Conservation (phyloP, 331 rosid genomes). For the Acacia concinna region DNA sequence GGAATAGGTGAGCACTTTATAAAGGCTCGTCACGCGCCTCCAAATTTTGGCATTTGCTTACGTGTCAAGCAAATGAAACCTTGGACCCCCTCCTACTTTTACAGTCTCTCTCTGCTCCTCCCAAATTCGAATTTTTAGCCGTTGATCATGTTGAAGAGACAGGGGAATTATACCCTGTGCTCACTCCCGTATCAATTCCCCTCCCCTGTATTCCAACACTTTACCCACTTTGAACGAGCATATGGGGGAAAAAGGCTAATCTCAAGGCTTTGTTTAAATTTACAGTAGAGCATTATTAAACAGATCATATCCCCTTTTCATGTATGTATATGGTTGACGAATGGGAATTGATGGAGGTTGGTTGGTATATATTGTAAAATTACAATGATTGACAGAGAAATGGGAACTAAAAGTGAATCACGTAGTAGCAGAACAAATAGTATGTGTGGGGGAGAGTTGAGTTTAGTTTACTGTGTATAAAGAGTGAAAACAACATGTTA, state of each 20-base stretch:
- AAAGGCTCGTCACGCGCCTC: slow-evolving; percentile 64
- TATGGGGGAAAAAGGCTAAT: not conserved
- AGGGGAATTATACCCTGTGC: not conserved
- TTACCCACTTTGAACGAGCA: not conserved
- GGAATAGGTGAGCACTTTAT: slow-evolving; percentile 37
- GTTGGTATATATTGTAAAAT: not conserved
- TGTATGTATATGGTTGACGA: slow-evolving; percentile 17
- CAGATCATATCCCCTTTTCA: not conserved
- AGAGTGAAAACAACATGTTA: not conserved
- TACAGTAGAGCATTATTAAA: not conserved
- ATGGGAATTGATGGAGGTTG: slow-evolving; percentile 7
- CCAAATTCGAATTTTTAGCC: slow-evolving; percentile 53
- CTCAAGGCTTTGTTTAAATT: not conserved
- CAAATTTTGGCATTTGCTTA: slow-evolving; percentile 42
- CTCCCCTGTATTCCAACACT: not conserved
- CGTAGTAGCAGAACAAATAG: not conserved
- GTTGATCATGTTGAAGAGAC: slow-evolving; percentile 43
- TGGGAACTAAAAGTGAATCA: not conserved
- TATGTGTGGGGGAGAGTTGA: not conserved
- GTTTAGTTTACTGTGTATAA: not conserved
- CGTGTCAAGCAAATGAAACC: slow-evolving; percentile 37
- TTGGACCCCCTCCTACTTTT: slow-evolving; percentile 19
- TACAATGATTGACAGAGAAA: slow-evolving; percentile 20
- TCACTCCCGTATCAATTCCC: not conserved
- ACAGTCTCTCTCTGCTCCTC: not conserved